Evolutionary conservation across 352 stramenopile genomes (phyloP).

Genomic region (Phytophthora cactorum): DNA sequence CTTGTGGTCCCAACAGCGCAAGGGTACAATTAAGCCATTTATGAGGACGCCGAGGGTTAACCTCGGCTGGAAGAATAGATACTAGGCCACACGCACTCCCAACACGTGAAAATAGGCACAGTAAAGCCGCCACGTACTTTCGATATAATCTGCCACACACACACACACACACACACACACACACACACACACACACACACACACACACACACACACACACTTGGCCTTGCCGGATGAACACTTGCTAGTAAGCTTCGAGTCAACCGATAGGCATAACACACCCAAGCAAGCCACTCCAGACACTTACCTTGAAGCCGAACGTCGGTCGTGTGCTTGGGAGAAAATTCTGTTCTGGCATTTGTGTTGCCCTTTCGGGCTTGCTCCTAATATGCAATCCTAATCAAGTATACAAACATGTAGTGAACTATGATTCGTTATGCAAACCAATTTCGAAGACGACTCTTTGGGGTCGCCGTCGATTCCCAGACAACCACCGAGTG

Average conservation of each 20-base stretch:
- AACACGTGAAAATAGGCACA: too few species aligned
- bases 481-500: not conserved
- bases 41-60: too few species aligned
- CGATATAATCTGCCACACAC: not conserved
- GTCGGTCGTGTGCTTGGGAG: not conserved
- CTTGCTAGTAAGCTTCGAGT: slow-evolving; percentile 1
- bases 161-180: not conserved
- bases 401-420: not conserved
- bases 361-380: not conserved
- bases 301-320: not conserved
- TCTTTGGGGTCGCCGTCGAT: not conserved
- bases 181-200: not conserved
- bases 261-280: not conserved
- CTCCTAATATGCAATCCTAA: not conserved
- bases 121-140: not conserved
- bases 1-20: too few species aligned
- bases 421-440: not conserved
- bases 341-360: not conserved
- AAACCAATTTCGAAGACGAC: not conserved
- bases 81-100: too few species aligned
- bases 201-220: not conserved
- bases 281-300: too few species aligned
- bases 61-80: too few species aligned
- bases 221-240: not conserved
- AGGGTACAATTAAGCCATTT: too few species aligned